Evolutionary conservation across 306 rosid species (phyloP), one percentile per base, ranked within the genome.

Genomic region (Gleditsia sinensis): DNA sequence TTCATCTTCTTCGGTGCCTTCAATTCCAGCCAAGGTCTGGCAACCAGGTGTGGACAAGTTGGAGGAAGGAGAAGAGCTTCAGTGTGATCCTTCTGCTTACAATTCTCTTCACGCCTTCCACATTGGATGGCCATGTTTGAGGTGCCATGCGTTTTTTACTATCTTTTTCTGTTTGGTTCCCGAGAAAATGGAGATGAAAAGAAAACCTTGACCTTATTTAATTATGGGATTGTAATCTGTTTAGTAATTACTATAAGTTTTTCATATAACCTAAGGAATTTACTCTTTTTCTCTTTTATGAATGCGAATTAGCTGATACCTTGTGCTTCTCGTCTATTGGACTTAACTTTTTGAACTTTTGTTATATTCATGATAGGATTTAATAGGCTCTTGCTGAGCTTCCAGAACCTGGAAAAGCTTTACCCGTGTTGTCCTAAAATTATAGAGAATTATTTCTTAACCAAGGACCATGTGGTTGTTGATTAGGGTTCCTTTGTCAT

Each of bases 31-130:
- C 1, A 94, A 84, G 80, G 97, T 94, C 33, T 94, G 97, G 97
- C 96, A 88, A 72, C 99, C 99, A 1, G 99, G 97, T 5, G 97
- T 94, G 72, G 98, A 94, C 75, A 88, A 88, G 75, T 74, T 91
- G 82, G 99, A 91, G 83, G 99, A 94, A 80, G 97, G 86, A 12
- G 99, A 94, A 80, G 97, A 94, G 92, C 99, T 94, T 21, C 96
- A 92, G 73, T 94, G 99, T 67, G 97, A 94, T 13, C 90, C 88
- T 36, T 87, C 99, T 58, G 97, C 97, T 20, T 94, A 94, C 80
- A 90, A 92, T 19, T 88, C 95, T 76, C 99, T 92, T 68, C 99
- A 92, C 23, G 97, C 84, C 48, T 94, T 94, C 80, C 93, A 87
- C 62, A 84, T 88, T 66, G 95, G 95, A 23, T 94, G 96, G 96